Percentiles rank a stretch among this genome's conserved stretches.
phyloP scores from a whole-genome alignment of 2,329 filamentous ascomycete genomes.

The Rachicladosporium sp. region DNA sequence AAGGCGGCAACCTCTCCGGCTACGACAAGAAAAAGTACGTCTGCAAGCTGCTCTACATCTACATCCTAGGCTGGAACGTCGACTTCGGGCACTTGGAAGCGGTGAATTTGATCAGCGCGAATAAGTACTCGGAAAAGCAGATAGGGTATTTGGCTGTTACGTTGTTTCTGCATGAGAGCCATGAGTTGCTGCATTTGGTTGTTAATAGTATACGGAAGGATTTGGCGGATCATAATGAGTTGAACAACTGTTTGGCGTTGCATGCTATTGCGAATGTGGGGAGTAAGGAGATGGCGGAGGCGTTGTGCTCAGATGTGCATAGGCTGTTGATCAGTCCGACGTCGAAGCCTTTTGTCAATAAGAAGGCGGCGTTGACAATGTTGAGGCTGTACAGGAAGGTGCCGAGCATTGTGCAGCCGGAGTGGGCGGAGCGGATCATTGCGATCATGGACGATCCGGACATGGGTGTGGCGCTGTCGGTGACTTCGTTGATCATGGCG shows the following conservation, averaged over 20 bases:
- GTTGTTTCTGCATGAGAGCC: conserved; percentile 90
- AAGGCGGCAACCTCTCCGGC: conserved; percentile 70
- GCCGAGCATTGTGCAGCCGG: conserved; percentile 82
- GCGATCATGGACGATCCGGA: conserved; percentile 97
- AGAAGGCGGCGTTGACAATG: conserved; percentile 90
- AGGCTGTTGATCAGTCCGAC: conserved; percentile 83
- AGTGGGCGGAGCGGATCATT: conserved; percentile 96
- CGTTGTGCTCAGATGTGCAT: conserved; percentile 82
- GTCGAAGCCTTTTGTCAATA: conserved; percentile 97
- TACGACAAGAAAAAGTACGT: conserved; percentile 99
- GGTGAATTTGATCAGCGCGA: conserved; percentile 91
- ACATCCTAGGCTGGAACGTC: conserved; percentile 97
- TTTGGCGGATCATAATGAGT: conserved; percentile 82
- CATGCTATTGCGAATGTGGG: conserved; percentile 98
- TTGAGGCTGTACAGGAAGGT: conserved; percentile 90
- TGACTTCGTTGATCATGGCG: conserved; percentile 90
- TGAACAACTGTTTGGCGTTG: conserved; percentile 91
- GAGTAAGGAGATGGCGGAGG: conserved; percentile 92
- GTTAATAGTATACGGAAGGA: conserved; percentile 99
- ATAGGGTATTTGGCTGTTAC: conserved; percentile 98
- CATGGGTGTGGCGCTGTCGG: conserved; percentile 85
- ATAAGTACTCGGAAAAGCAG: conserved; percentile 98
- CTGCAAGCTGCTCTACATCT: conserved; percentile 98
- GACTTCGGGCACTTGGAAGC: conserved; percentile 98
- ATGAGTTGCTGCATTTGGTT: conserved; percentile 88